A percentile compares a stretch with the other conserved stretches of the same genome.
Evolutionary conservation across 1,139 yeast genomes (phyloP).

Genomic region (Candida frijolesensis): DNA sequence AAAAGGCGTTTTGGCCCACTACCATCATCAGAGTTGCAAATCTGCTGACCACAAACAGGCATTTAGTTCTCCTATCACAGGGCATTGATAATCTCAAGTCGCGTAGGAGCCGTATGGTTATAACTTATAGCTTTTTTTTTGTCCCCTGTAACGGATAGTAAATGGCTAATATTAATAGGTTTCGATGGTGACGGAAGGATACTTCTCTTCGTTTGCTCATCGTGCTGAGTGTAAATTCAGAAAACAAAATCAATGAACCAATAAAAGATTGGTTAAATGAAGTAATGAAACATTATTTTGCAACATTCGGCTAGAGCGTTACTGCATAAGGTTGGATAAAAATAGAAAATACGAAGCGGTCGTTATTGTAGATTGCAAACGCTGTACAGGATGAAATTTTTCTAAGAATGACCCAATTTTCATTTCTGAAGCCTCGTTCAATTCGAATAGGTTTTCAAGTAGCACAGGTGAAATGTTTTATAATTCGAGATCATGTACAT

Average conservation of each 20-base stretch:
- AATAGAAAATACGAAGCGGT: neutral
- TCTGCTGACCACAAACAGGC: neutral
- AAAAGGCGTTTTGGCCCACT: slow-evolving; percentile 2
- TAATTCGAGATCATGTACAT: too few relatives aligned
- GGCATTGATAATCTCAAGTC: neutral
- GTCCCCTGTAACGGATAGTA: neutral
- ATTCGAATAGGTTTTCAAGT: too few relatives aligned
- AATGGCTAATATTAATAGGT: neutral
- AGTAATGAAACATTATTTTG: neutral
- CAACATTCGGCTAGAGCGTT: too few relatives aligned
- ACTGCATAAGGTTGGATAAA: too few relatives aligned
- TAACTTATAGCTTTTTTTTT: neutral
- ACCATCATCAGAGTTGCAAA: too few relatives aligned
- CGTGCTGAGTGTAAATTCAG: neutral
- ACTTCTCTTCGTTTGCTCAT: neutral
- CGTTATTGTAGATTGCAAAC: too few relatives aligned
- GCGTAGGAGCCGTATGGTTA: neutral
- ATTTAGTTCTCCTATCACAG: neutral
- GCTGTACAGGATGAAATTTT: too few relatives aligned
- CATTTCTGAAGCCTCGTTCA: too few relatives aligned
- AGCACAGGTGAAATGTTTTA: too few relatives aligned
- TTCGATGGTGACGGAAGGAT: neutral
- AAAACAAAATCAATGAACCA: too few relatives aligned
- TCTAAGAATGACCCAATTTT: too few relatives aligned
- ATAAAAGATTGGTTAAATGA: too few relatives aligned